Evolutionary conservation across 768 basidiomycete species (phyloP), one percentile per base, ranked within the genome.

Genomic region (Crassisporium funariophilum): DNA sequence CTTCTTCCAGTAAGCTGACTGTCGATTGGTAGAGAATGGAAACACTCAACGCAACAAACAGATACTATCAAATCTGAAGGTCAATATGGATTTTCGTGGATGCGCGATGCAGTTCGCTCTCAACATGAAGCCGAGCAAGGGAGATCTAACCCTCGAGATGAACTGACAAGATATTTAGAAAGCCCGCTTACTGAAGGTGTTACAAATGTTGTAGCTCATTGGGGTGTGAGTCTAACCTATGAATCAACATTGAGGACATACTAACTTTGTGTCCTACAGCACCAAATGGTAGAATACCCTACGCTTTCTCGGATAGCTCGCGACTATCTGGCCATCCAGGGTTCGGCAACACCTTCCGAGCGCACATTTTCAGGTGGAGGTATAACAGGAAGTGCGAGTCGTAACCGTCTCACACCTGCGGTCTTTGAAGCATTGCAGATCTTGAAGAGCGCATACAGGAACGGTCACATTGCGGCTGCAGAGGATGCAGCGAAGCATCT

Each of bases 341-440:
- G 62, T 4, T 66, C 61, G 10, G 59, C 64, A 34, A 44, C 58
- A 16, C 46, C 60, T 13, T 60, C 61, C n/a, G 56, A 65, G 39
- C 24, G 56, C 4, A 57, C 63, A 7, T 64, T 66, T 48, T 66
- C 58, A 20, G 55, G 55, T 48, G 54, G 47, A 20, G 52, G 53
- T 4, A 44, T 57, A 0, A 55, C 59, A 16, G 59, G 52, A 49
- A 46, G 41, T 10, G 21, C 47, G 11, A 44, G 34, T 10, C 52
- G 52, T 33, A 60, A 59, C 39, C 25, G 38, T 5, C 35, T 50
- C 6, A 41, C 41, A 7, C 31, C 25, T 21, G 12, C 51, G 34
- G 35, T 51, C 8, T 61, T 61, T 37, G 58, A 52, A 29, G 22
- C 44, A 10, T 31, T 58, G 1, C 57, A 60, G 35, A 31, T 57